These are phyloP conservation scores for Boletellus emodensis DNA, from an alignment of 768 basidiomycete genomes.

Conservation along the genomic window DNA sequence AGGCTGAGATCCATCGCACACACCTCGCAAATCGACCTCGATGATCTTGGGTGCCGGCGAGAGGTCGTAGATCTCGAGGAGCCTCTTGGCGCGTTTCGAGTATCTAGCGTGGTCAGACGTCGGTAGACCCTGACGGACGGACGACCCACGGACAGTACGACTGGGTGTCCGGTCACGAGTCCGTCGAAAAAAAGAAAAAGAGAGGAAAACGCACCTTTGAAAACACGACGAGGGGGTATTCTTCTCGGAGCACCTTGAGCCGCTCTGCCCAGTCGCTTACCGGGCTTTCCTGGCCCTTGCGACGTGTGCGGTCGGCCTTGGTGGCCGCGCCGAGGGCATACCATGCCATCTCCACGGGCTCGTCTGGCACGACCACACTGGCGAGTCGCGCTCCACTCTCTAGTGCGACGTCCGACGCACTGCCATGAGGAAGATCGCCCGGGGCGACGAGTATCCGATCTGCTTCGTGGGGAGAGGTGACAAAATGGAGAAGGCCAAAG, in stretches of 20 bases:
- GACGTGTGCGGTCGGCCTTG: not conserved
- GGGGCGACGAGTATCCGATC: conserved; percentile 8
- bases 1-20: conserved; percentile 4
- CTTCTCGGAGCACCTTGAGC: conserved; percentile 38
- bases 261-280: conserved; percentile 39
- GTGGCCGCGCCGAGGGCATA: conserved; percentile 46
- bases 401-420: not conserved
- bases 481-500: conserved; percentile 66
- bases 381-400: conserved; percentile 6
- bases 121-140: not conserved
- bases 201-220: conserved; percentile 57
- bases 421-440: conserved; percentile 35
- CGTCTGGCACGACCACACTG: conserved; percentile 42
- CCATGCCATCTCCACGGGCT: conserved; percentile 47
- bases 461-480: conserved; percentile 39
- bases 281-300: conserved; percentile 29
- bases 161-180: conserved; percentile 30
- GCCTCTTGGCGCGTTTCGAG: conserved; percentile 35
- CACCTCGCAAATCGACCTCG: conserved; percentile 73
- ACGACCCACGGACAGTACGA: conserved; percentile 69
- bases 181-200: too few species aligned
- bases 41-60: conserved; percentile 63
- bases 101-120: conserved; percentile 10
- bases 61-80: conserved; percentile 58
- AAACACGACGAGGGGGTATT: conserved; percentile 70